Evolutionary conservation across 2,329 filamentous ascomycete species (phyloP).

Genomic region (Pseudocercospora eumusae): DNA sequence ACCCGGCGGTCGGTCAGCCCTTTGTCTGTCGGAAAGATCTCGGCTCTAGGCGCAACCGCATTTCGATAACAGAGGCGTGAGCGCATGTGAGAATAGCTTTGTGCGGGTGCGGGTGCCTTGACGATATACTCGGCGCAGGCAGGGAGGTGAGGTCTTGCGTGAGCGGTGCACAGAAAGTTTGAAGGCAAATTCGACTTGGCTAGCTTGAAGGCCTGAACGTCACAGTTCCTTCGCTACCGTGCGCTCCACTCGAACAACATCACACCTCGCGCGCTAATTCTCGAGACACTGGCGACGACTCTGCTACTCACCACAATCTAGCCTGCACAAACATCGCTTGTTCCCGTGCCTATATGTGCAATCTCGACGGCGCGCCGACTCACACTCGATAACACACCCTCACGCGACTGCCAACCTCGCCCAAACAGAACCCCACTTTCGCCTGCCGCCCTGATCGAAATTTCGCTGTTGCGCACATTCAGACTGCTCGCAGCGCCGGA

Average conservation of each 20-base stretch:
- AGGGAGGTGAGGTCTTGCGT: neutral
- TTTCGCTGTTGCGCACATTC: constrained; percentile 3
- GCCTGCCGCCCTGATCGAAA: neutral
- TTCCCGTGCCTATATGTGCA: neutral
- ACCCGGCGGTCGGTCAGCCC: neutral
- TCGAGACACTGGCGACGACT: neutral
- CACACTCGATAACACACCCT: neutral
- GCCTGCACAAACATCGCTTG: neutral
- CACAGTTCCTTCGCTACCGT: neutral
- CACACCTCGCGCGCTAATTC: neutral
- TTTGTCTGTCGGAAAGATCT: neutral
- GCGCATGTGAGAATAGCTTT: neutral
- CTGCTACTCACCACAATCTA: neutral
- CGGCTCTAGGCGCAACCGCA: neutral
- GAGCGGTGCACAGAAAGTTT: neutral
- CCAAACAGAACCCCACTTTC: neutral
- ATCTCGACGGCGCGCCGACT: neutral
- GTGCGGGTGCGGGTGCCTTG: neutral
- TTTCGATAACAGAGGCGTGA: neutral
- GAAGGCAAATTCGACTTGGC: neutral
- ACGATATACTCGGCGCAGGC: neutral
- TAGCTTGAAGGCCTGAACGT: neutral
- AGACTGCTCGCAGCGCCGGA: constrained; percentile 1
- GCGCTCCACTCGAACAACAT: neutral
- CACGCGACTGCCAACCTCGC: constrained; percentile 6